Conservation (phyloP, 495 filamentous ascomycete species). For the Trichodelitschia bisporula region DNA sequence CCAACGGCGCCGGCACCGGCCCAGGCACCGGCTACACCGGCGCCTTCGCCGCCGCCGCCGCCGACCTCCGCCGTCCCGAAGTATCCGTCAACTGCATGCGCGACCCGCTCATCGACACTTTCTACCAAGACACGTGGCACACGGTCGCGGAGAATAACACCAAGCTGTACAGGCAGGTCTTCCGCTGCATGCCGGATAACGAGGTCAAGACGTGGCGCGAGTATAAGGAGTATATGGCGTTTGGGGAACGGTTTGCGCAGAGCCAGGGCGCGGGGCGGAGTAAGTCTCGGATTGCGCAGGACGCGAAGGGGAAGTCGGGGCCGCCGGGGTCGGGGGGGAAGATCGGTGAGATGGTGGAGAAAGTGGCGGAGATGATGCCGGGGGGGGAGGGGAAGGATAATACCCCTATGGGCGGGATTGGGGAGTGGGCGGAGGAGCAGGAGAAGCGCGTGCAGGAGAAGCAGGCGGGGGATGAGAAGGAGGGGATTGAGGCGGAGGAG, state of each 20-base stretch:
- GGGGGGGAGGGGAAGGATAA: slow-evolving; percentile 19
- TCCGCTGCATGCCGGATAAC: slow-evolving; percentile 89
- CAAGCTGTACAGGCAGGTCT: slow-evolving; percentile 73
- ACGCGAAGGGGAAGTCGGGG: background rate
- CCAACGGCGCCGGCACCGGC: too few species aligned
- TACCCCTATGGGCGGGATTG: slow-evolving; percentile 17
- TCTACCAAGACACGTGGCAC: slow-evolving; percentile 75
- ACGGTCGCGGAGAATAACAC: slow-evolving; percentile 86
- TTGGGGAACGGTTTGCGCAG: slow-evolving; percentile 15
- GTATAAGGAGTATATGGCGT: slow-evolving; percentile 69
- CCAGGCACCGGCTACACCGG: too few species aligned
- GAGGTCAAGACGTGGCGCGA: slow-evolving; percentile 86
- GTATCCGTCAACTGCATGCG: slow-evolving; percentile 46
- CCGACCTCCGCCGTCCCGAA: slow-evolving; percentile 27
- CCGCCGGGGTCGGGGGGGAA: background rate
- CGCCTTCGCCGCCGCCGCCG: slow-evolving; percentile 17
- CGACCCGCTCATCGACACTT: slow-evolving; percentile 62
- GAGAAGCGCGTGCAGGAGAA: slow-evolving; percentile 6
- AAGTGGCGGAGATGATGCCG: slow-evolving; percentile 10
- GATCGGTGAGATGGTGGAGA: slow-evolving; percentile 7
- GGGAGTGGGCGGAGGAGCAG: slow-evolving; percentile 17
- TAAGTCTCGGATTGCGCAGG: background rate
- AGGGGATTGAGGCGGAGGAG: slow-evolving; percentile 17
- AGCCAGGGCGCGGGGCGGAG: background rate
- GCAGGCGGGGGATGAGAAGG: slow-evolving; percentile 6